Percentiles rank a stretch among this genome's conserved stretches.
Evolutionary conservation across 345 rosid genomes (phyloP).

Genomic region (Euphorbia pulcherrima): DNA sequence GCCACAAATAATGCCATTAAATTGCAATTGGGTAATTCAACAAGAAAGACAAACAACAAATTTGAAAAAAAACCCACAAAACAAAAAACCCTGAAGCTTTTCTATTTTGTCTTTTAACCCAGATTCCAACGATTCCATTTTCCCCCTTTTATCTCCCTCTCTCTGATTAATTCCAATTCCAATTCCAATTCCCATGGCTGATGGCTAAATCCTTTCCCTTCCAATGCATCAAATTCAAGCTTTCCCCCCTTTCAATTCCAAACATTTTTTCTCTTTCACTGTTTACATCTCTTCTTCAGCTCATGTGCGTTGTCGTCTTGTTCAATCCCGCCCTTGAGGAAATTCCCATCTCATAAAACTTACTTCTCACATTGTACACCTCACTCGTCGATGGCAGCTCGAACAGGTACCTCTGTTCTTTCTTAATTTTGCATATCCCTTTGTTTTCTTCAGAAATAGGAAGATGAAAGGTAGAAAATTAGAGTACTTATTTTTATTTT

Average conservation of each 20-base stretch:
- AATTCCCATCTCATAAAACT: constrained; percentile 47
- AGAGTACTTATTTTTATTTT: too few relatives aligned
- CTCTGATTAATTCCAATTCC: too few relatives aligned
- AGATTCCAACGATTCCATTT: background rate
- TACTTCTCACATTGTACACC: constrained; percentile 58
- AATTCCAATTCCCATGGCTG: too few relatives aligned
- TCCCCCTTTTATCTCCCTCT: background rate
- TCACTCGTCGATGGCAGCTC: constrained; percentile 65
- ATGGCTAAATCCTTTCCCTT: constrained; percentile 24
- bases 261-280: constrained; percentile 13
- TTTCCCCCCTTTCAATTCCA: constrained; percentile 10
- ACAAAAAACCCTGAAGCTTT: too few relatives aligned
- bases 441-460: background rate
- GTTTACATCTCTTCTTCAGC: constrained; percentile 19
- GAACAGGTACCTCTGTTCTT: constrained; percentile 19
- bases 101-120: background rate
- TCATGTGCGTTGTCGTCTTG: constrained; percentile 34
- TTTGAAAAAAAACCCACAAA: too few relatives aligned
- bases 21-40: too few relatives aligned
- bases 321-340: constrained; percentile 13
- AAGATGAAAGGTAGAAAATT: too few relatives aligned
- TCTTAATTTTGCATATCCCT: background rate
- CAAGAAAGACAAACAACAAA: too few relatives aligned
- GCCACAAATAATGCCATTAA: too few relatives aligned
- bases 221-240: constrained; percentile 35